Base-by-base conservation (phyloP, 345 rosid genomes). In the Aquilaria sinensis region DNA sequence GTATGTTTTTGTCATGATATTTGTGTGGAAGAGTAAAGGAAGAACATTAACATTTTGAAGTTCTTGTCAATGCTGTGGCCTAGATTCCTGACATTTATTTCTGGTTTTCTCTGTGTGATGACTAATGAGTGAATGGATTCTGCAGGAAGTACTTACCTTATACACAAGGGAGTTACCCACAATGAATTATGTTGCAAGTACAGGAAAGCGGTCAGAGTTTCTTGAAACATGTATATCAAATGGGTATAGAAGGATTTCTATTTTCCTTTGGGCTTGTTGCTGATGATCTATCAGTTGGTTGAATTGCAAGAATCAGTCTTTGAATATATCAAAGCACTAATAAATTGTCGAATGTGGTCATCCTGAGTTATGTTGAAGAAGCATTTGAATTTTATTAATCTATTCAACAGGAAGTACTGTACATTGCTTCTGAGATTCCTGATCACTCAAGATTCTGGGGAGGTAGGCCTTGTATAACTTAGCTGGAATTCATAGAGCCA, bases 121-220 rank as follows among this genome's bases (percentile, higher is more conserved):
- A 54, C 37, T 29, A 12, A 29, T 54, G 16, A 11, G 7, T 7
- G 53, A 48, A 37, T 53, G 41, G 66, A 31, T 56, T 37, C 23
- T 65, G 32, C 66, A 89, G 96, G 78, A 81, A 57, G 83, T 80
- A 43, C 57, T 84, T 47, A 71, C 66, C 61, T 67, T 89, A 63
- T 89, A 89, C 75, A 67, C 70, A 10, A 71, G 69, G 61, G 92
- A 89, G 70, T 68, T 89, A n/a, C 96, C 96, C 16, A 56, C 79
- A 63, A 84, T 89, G 90, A 86, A 67, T 32, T 86, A 70, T 75
- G 90, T 88, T 67, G 90, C 96, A 58, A 81, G 86, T 65, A 89
- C 92, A 16, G 85, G 96, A 69, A 86, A 89, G 62, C 80, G 78
- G 56, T 89, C 96, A 43, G 71, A 56, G 55, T 89, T 89, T 60